Percentiles rank a stretch among this genome's conserved stretches.
Conservation (phyloP, 805 yeast genomes). For the Candida stauntonica region DNA sequence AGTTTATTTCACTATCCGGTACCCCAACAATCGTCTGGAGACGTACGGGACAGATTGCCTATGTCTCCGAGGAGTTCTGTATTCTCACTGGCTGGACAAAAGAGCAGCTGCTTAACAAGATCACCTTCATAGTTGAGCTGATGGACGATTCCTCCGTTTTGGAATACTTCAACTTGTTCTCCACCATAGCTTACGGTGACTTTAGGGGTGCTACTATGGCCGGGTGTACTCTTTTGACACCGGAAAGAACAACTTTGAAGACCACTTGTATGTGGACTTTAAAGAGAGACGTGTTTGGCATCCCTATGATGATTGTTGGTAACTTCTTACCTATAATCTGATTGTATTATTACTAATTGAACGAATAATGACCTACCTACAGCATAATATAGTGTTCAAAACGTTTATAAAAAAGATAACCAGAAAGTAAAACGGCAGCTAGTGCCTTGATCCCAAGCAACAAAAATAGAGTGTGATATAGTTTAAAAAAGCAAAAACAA, state of each 20-base stretch:
- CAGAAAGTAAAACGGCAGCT: too few species aligned
- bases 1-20: constrained; percentile 77
- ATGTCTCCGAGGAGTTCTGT: constrained; percentile 92
- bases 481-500: not conserved
- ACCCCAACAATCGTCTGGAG: constrained; percentile 97
- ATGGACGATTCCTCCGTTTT: constrained; percentile 85
- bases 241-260: constrained; percentile 47
- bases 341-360: not conserved
- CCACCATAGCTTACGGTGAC: constrained; percentile 86
- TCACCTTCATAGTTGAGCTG: constrained; percentile 71
- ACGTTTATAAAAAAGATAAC: too few species aligned
- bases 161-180: constrained; percentile 82
- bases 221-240: constrained; percentile 73
- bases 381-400: too few species aligned
- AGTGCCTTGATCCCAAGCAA: too few species aligned
- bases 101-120: constrained; percentile 59
- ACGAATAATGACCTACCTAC: not conserved
- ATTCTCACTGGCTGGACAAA: constrained; percentile 86
- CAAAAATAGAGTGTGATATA: not conserved
- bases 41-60: constrained; percentile 91
- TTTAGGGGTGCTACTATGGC: constrained; percentile 86
- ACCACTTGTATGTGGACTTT: constrained; percentile 91
- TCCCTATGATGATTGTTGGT: constrained; percentile 95
- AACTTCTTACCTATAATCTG: constrained; percentile 77
- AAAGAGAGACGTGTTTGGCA: constrained; percentile 91